A percentile compares a stretch with the other conserved stretches of the same genome.
phyloP scores from a whole-genome alignment of 805 yeast genomes.

The Ascoidea asiatica region DNA sequence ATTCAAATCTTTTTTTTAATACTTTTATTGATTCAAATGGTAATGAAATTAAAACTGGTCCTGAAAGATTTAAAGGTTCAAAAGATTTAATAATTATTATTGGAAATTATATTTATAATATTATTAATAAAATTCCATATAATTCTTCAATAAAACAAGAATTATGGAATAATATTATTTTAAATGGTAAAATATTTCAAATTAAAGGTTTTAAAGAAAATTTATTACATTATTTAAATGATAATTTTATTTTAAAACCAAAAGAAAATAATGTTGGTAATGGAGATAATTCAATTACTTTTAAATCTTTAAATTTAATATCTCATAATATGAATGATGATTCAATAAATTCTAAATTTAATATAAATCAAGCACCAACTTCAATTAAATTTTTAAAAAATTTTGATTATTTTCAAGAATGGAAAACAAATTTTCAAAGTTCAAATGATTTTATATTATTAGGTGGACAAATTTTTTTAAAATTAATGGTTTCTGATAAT shows the following conservation, averaged over 20 bases:
- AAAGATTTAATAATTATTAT: slow-evolving; percentile 42
- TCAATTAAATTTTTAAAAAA: slow-evolving; percentile 51
- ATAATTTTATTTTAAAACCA: slow-evolving; percentile 36
- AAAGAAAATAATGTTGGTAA: slow-evolving; percentile 18
- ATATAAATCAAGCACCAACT: slow-evolving; percentile 65
- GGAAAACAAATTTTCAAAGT: slow-evolving; percentile 45
- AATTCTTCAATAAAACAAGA: slow-evolving; percentile 66
- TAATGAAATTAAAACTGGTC: slow-evolving; percentile 56
- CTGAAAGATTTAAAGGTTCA: slow-evolving; percentile 78
- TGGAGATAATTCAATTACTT: slow-evolving; percentile 13
- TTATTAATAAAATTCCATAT: slow-evolving; percentile 8
- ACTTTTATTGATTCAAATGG: slow-evolving; percentile 50
- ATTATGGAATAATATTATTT: slow-evolving; percentile 69
- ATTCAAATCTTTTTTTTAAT: slow-evolving; percentile 64
- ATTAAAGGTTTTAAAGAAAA: slow-evolving; percentile 71
- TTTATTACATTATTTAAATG: slow-evolving; percentile 41
- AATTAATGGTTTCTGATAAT: slow-evolving; percentile 1
- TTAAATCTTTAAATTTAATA: slow-evolving; percentile 15
- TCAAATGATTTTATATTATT: slow-evolving; percentile 12
- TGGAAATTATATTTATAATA: slow-evolving; percentile 36
- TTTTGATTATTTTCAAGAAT: slow-evolving; percentile 90
- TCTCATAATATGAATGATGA: slow-evolving; percentile 17
- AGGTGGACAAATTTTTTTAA: slow-evolving; percentile 7
- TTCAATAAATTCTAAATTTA: slow-evolving; percentile 6
- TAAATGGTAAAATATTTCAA: slow-evolving; percentile 66